A percentile compares a stretch with the other conserved stretches of the same genome.
Evolutionary conservation across 768 basidiomycete genomes (phyloP).

Genomic region (Mycena vitilis): DNA sequence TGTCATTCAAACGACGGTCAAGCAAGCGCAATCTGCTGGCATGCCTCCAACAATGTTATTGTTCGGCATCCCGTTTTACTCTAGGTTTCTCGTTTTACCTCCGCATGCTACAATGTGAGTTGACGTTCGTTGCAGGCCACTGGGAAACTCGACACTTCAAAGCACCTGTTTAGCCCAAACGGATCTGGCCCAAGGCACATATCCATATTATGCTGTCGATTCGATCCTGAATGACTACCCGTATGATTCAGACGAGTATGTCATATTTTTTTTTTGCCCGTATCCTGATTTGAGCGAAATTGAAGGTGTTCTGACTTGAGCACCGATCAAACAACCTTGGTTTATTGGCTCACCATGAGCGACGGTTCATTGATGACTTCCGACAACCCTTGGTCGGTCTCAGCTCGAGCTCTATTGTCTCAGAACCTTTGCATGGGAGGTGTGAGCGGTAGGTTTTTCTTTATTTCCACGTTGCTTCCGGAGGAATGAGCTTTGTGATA

Average conservation of each 20-base stretch:
- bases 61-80: constrained; percentile 27
- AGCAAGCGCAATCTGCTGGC: constrained; percentile 16
- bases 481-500: too few relatives aligned
- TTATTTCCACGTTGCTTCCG: too few relatives aligned
- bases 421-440: constrained; percentile 1
- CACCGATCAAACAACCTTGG: not conserved
- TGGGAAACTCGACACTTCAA: not conserved
- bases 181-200: constrained; percentile 26
- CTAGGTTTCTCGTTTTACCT: not conserved
- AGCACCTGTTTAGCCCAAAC: constrained; percentile 8
- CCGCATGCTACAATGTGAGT: not conserved
- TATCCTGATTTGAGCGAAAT: too few relatives aligned
- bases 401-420: not conserved
- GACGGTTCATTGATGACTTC: not conserved
- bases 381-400: not conserved
- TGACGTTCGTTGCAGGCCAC: not conserved
- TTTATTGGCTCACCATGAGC: constrained; percentile 1
- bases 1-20: constrained; percentile 13
- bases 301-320: not conserved
- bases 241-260: not conserved
- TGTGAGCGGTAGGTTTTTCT: too few relatives aligned
- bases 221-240: constrained; percentile 3
- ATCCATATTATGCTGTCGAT: constrained; percentile 28
- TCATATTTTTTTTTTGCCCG: not conserved
- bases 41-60: constrained; percentile 14